Percentiles rank a stretch among this genome's conserved stretches.
These are phyloP conservation scores for Euphorbia lathyris DNA, from an alignment of 345 rosid genomes.

Conservation along the genomic window DNA sequence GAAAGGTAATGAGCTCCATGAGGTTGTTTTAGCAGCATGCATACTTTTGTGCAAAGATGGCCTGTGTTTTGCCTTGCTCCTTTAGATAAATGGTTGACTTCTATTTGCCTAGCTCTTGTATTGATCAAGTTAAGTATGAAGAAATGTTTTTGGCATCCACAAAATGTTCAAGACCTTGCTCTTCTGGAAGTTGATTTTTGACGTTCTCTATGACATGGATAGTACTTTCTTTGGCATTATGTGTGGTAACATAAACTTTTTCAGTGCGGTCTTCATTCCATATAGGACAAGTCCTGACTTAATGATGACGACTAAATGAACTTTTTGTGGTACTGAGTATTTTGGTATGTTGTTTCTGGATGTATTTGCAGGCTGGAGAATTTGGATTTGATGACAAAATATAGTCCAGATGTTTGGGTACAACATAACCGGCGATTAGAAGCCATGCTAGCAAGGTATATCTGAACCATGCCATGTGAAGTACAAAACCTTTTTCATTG, in stretches of 20 bases:
- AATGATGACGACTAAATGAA: not conserved
- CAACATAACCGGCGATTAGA: slow-evolving; percentile 70
- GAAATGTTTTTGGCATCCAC: not conserved
- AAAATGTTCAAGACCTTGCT: not conserved
- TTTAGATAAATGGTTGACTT: no score
- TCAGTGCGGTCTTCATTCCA: not conserved
- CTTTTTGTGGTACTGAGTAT: not conserved
- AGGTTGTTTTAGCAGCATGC: not conserved
- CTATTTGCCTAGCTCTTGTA: no score
- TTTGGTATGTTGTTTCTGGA: not conserved
- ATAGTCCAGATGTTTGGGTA: slow-evolving; percentile 79
- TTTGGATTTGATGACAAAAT: slow-evolving; percentile 78
- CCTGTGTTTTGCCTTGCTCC: not conserved
- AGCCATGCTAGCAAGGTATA: slow-evolving; percentile 67
- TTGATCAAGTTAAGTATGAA: no score
- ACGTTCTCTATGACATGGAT: not conserved
- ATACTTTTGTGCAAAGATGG: not conserved
- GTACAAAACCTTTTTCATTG: not conserved
- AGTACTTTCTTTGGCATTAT: not conserved
- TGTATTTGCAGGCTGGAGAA: slow-evolving; percentile 74
- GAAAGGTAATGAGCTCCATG: not conserved
- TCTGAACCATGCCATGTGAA: not conserved
- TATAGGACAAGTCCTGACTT: not conserved
- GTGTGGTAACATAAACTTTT: not conserved
- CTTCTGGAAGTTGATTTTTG: not conserved